Conservation (phyloP, 2,329 filamentous ascomycete species). For the Tolypocladium inflatum region DNA sequence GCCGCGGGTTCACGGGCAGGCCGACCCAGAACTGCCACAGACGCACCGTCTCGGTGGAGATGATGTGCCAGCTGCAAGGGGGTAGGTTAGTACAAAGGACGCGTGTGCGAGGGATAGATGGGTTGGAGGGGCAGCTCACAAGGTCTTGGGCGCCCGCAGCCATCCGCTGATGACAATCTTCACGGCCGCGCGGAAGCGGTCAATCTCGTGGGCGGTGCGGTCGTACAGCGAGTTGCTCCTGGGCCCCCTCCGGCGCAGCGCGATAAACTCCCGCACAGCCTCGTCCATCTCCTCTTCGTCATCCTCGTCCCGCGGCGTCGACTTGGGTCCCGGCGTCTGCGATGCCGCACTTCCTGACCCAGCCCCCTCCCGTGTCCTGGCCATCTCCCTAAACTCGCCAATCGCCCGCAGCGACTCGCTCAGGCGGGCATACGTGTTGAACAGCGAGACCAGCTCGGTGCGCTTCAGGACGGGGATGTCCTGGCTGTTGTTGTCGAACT, state of each 20-base stretch:
- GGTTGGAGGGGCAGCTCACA: slow-evolving; percentile 46
- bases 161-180: slow-evolving; percentile 63
- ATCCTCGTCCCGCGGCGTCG: slow-evolving; percentile 24
- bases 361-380: slow-evolving; percentile 22
- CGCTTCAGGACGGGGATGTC: slow-evolving; percentile 65
- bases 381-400: slow-evolving; percentile 56
- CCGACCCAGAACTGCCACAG: slow-evolving; percentile 43
- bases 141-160: slow-evolving; percentile 53
- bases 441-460: slow-evolving; percentile 86
- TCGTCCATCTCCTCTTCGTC: slow-evolving; percentile 25
- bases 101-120: background rate
- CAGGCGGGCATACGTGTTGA: slow-evolving; percentile 88
- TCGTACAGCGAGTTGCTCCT: slow-evolving; percentile 35
- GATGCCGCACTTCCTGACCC: background rate
- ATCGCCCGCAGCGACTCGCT: slow-evolving; percentile 72
- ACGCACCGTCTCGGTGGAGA: slow-evolving; percentile 34
- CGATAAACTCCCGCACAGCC: slow-evolving; percentile 14
- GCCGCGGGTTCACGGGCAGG: slow-evolving; percentile 38
- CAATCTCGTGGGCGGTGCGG: slow-evolving; percentile 53
- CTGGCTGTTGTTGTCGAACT: slow-evolving; percentile 65
- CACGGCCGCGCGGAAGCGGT: slow-evolving; percentile 50
- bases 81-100: background rate
- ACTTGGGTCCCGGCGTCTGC: background rate
- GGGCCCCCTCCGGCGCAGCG: slow-evolving; percentile 15
- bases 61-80: slow-evolving; percentile 30